A percentile compares a stretch with the other conserved stretches of the same genome.
These are phyloP conservation scores for Prunus salicina DNA, from an alignment of 306 rosid genomes.

Conservation along the genomic window DNA sequence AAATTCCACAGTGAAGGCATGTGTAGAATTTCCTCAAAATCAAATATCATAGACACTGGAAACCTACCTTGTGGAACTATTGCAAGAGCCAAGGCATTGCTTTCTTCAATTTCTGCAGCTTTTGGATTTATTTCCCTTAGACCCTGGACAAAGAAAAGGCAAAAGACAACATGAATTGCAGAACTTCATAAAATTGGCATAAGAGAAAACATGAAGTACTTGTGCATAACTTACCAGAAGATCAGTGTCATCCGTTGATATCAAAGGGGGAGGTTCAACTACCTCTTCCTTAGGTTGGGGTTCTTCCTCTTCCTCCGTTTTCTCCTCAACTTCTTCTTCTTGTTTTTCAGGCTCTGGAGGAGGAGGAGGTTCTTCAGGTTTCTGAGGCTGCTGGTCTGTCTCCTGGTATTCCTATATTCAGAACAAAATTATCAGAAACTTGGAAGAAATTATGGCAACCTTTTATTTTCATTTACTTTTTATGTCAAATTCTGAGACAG, in stretches of 20 bases:
- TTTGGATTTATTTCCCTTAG: conserved; percentile 65
- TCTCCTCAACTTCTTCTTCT: conserved; percentile 43
- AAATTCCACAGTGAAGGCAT: background rate
- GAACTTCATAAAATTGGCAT: background rate
- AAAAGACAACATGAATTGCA: background rate
- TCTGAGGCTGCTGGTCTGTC: conserved; percentile 28
- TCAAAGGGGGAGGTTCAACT: conserved; percentile 57
- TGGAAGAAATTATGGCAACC: background rate
- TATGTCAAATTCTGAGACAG: background rate
- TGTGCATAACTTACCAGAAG: conserved; percentile 53
- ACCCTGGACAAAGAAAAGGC: conserved; percentile 47
- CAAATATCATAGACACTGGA: conserved; percentile 13
- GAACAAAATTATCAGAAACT: conserved; percentile 16
- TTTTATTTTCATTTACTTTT: background rate
- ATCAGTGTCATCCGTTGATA: conserved; percentile 59
- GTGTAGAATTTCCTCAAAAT: conserved; percentile 1
- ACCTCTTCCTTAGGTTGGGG: conserved; percentile 40
- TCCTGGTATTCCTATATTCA: conserved; percentile 52
- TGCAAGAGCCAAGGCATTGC: conserved; percentile 88
- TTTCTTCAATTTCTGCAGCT: conserved; percentile 72
- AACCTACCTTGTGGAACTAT: conserved; percentile 66
- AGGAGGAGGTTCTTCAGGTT: conserved; percentile 46
- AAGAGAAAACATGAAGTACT: conserved; percentile 1
- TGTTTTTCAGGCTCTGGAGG: conserved; percentile 38
- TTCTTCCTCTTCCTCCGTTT: conserved; percentile 37